Evolutionary conservation across 202 grass and related monocot genomes (phyloP).

Genomic region (Dendrocalamus latiflorus): DNA sequence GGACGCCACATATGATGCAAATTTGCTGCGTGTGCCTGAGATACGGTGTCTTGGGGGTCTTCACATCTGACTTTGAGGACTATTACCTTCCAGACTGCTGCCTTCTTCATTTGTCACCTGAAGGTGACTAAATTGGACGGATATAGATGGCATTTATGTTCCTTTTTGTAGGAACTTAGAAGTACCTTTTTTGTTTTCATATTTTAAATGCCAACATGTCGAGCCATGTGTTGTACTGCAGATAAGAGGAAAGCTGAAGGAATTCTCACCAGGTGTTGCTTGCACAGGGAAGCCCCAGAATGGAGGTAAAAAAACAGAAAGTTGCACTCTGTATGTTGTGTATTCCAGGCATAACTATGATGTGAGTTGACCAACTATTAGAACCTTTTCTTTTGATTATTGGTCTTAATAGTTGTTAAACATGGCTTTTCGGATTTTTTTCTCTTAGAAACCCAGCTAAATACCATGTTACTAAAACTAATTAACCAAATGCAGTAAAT

Average conservation of each 20-base stretch:
- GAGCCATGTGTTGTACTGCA: slow-evolving; percentile 28
- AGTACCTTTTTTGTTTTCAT: not conserved
- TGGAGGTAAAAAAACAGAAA: slow-evolving; percentile 52
- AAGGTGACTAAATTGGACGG: slow-evolving; percentile 50
- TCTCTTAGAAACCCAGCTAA: not conserved
- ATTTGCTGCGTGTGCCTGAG: slow-evolving; percentile 69
- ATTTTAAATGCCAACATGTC: not conserved
- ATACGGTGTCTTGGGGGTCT: slow-evolving; percentile 80
- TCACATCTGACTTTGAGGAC: slow-evolving; percentile 74
- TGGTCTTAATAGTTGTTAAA: not conserved
- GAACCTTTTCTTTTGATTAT: not conserved
- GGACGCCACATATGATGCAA: slow-evolving; percentile 48
- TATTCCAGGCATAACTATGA: not conserved
- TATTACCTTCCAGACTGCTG: slow-evolving; percentile 72
- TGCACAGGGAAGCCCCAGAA: slow-evolving; percentile 64
- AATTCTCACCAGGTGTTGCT: slow-evolving; percentile 87
- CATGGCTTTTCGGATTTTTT: not conserved
- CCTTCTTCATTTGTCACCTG: slow-evolving; percentile 65
- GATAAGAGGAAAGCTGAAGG: slow-evolving; percentile 70
- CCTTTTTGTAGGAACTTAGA: not conserved
- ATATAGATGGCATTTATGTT: not conserved
- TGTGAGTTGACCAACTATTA: not conserved
- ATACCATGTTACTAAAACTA: not conserved
- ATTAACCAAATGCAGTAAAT: not conserved
- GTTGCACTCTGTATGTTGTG: not conserved